Evolutionary conservation across 1,284 basidiomycete species (phyloP), one percentile per base, ranked within the genome.

Genomic region (Fistulinella staudtii): DNA sequence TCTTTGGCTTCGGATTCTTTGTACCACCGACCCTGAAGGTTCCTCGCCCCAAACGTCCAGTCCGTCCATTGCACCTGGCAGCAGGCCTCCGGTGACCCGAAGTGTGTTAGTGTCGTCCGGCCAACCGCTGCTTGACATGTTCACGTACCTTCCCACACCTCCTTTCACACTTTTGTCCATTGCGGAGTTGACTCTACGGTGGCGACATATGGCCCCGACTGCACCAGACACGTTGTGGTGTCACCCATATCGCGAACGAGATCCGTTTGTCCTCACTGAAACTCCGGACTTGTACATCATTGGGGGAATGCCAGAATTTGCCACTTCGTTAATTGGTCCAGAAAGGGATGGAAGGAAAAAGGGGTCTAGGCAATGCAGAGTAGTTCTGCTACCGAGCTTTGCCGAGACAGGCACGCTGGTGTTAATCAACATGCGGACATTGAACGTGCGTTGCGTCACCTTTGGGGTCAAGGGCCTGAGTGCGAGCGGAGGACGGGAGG

Each of bases 141-240:
- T 83, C 77, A 95, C 93, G 65, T 99, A 99, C 68, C 71, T 94
- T 29, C 75, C 77, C 13, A 75, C 79, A 13, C 80, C 80, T 13
- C 79, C 80, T 8, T 70, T 78, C 43, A 82, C 84, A 21, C 74
- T 86, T 18, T 65, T 97, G 29, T 76, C 76, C 4, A 78, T 97
- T 56, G 82, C 91, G 3, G 75, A 81, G 52, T 75, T 85, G 38
- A 94, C 92, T 13, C 73, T 99, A 10, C 80, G 79, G 58, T 99
- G 94, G 96, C 76, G 92, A 50, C 96, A 99, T 67, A 80, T 97
- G 56, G 95, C 96, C 9, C 96, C 96, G 0, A 99, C 95, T 1
- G 93, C 95, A 11, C 96, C 96, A 11, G 96, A 99, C 66, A 99
- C 96, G 1, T 76, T 99, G 2, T 98, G 93, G 93, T 97, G 95